phyloP scores from a whole-genome alignment of 2,329 filamentous ascomycete species.

The Claviceps capensis region DNA sequence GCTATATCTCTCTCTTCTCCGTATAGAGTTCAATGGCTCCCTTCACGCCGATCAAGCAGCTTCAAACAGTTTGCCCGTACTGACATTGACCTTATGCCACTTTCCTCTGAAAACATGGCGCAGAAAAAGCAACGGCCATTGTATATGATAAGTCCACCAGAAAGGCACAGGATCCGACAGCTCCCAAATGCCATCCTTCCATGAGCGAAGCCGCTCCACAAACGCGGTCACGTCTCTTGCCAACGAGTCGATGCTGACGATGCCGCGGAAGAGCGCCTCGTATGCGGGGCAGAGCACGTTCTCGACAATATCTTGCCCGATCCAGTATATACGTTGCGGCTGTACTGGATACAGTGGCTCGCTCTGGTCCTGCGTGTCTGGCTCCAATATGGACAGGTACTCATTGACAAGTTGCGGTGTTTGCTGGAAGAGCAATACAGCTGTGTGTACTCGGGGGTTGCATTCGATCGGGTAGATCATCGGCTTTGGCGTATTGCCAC shows the following conservation, averaged over 20 bases:
- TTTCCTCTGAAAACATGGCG: conserved; percentile 27
- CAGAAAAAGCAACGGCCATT: conserved; percentile 39
- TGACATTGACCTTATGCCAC: conserved; percentile 57
- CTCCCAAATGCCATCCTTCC: conserved; percentile 41
- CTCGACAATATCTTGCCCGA: conserved; percentile 50
- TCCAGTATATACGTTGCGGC: conserved; percentile 39
- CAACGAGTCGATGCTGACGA: conserved; percentile 4
- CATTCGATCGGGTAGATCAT: conserved; percentile 54
- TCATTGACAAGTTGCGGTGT: conserved; percentile 31
- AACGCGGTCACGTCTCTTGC: conserved; percentile 13
- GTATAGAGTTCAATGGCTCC: too few species aligned
- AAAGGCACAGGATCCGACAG: conserved; percentile 41
- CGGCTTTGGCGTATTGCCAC: neutral
- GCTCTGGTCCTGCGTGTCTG: conserved; percentile 3
- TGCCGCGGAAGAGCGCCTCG: conserved; percentile 14
- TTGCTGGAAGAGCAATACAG: conserved; percentile 45
- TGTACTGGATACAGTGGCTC: conserved; percentile 11
- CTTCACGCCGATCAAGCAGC: neutral
- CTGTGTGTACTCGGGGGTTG: conserved; percentile 57
- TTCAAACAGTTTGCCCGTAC: conserved; percentile 32
- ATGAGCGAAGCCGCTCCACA: conserved; percentile 27
- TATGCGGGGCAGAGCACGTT: conserved; percentile 33
- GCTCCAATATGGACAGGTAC: conserved; percentile 36
- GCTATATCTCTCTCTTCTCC: too few species aligned
- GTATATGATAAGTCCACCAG: conserved; percentile 42